A percentile compares a stretch with the other conserved stretches of the same genome.
These are phyloP conservation scores for Corniculantispora saksenae DNA, from an alignment of 2,329 filamentous ascomycete species.

Conservation along the genomic window DNA sequence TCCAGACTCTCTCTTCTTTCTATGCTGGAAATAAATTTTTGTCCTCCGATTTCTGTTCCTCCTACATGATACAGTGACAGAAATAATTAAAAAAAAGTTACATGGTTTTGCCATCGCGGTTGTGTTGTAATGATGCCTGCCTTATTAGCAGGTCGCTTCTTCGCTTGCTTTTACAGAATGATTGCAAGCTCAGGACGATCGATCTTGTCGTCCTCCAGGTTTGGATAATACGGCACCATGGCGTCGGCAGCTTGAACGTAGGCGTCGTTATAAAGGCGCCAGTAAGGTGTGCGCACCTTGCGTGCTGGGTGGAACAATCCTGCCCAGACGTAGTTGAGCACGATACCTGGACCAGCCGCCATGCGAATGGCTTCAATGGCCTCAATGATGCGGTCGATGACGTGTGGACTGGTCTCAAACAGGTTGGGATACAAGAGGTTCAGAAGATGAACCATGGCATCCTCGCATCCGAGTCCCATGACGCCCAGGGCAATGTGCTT, in stretches of 20 bases:
- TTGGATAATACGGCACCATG: conserved; percentile 95
- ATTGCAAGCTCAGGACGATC: conserved; percentile 81
- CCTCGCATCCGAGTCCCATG: conserved; percentile 95
- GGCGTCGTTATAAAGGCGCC: conserved; percentile 94
- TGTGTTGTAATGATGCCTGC: not conserved
- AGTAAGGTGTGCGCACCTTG: conserved; percentile 93
- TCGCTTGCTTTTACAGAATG: conserved; percentile 58
- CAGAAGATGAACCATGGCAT: conserved; percentile 96
- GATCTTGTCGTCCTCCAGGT: conserved; percentile 76
- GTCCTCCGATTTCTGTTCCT: not conserved
- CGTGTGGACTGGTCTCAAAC: conserved; percentile 96
- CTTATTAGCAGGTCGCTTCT: not conserved
- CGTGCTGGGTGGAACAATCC: conserved; percentile 95
- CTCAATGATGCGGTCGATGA: conserved; percentile 96
- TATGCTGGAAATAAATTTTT: conserved; percentile 8
- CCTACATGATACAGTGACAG: conserved; percentile 9
- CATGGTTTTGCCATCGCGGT: not conserved
- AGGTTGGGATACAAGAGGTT: conserved; percentile 96
- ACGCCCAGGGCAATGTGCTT: conserved; percentile 97
- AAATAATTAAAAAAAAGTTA: conserved; percentile 3
- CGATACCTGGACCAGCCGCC: conserved; percentile 85
- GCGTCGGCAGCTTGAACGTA: conserved; percentile 92
- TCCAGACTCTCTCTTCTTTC: not conserved
- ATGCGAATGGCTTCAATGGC: conserved; percentile 95
- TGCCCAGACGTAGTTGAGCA: conserved; percentile 98